Evolutionary conservation across 768 basidiomycete species (phyloP).

Genomic region (Amanita rimosa): DNA sequence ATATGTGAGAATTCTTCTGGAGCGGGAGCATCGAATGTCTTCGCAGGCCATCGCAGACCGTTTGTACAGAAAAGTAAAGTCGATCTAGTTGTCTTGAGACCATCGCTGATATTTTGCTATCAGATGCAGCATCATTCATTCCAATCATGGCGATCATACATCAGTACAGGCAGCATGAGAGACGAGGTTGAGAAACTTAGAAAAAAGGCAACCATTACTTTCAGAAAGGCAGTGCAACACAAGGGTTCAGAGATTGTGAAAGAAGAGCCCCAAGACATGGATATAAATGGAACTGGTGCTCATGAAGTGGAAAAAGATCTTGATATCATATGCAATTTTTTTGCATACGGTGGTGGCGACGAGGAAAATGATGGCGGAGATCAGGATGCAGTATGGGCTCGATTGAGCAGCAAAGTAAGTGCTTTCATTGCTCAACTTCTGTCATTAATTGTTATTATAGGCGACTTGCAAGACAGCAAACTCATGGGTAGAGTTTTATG

Average conservation of each 20-base stretch:
- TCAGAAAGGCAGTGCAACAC: conserved; percentile 27
- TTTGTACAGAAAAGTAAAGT: conserved; percentile 34
- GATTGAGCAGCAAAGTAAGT: conserved; percentile 34
- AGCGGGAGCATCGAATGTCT: conserved; percentile 35
- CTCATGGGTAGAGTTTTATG: conserved; percentile 44
- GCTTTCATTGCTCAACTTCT: background rate
- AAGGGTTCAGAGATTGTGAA: conserved; percentile 10
- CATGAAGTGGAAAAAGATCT: conserved; percentile 29
- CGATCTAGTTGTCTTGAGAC: background rate
- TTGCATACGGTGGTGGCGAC: conserved; percentile 35
- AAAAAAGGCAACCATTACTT: conserved; percentile 39
- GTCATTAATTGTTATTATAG: conserved; percentile 15
- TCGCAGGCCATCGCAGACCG: conserved; percentile 22
- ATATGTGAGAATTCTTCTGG: conserved; percentile 35
- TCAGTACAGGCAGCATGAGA: conserved; percentile 17
- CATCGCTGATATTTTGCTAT: conserved; percentile 3
- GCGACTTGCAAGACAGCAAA: conserved; percentile 25
- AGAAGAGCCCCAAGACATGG: conserved; percentile 6
- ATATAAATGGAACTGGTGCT: background rate
- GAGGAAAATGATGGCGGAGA: conserved; percentile 30
- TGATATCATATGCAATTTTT: conserved; percentile 41
- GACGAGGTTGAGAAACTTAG: conserved; percentile 33
- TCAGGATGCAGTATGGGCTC: conserved; percentile 34
- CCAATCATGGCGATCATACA: conserved; percentile 38
- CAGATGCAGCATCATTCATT: conserved; percentile 52